Evolutionary conservation across 1,139 yeast genomes (phyloP).

Genomic region (Kodamaea arcana): DNA sequence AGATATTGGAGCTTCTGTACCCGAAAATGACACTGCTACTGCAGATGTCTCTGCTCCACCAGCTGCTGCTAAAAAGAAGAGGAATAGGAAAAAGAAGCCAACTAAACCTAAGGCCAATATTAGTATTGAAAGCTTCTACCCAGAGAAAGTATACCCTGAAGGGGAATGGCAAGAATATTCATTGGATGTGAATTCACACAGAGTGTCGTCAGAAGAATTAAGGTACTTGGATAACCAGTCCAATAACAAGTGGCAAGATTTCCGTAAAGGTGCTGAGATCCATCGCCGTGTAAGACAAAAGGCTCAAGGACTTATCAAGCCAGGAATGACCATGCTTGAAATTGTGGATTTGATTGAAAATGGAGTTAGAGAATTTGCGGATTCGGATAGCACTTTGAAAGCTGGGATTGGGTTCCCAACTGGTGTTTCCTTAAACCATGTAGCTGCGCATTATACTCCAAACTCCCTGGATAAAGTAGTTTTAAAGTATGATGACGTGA

Average conservation of each 20-base stretch:
- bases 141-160: slow-evolving; percentile 76
- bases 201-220: slow-evolving; percentile 84
- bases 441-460: slow-evolving; percentile 98
- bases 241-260: slow-evolving; percentile 71
- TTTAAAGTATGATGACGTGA: slow-evolving; percentile 79
- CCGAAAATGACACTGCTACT: slow-evolving; percentile 1
- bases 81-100: slow-evolving; percentile 27
- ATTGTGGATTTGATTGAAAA: slow-evolving; percentile 88
- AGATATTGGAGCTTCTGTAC: slow-evolving; percentile 2
- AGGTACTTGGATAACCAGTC: slow-evolving; percentile 71
- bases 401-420: slow-evolving; percentile 98
- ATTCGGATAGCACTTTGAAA: slow-evolving; percentile 55
- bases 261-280: slow-evolving; percentile 93
- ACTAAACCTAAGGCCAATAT: slow-evolving; percentile 22
- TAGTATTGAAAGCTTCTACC: slow-evolving; percentile 64
- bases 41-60: slow-evolving; percentile 3
- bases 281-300: slow-evolving; percentile 87
- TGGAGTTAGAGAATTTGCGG: slow-evolving; percentile 71
- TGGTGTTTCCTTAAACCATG: slow-evolving; percentile 86
- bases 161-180: slow-evolving; percentile 82
- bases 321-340: slow-evolving; percentile 90
- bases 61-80: slow-evolving; percentile 7
- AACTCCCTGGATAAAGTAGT: slow-evolving; percentile 89
- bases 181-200: slow-evolving; percentile 65
- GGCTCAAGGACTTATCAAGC: slow-evolving; percentile 70